Evolutionary conservation across 805 yeast species (phyloP).

Genomic region (Zygotorulaspora sp.): DNA sequence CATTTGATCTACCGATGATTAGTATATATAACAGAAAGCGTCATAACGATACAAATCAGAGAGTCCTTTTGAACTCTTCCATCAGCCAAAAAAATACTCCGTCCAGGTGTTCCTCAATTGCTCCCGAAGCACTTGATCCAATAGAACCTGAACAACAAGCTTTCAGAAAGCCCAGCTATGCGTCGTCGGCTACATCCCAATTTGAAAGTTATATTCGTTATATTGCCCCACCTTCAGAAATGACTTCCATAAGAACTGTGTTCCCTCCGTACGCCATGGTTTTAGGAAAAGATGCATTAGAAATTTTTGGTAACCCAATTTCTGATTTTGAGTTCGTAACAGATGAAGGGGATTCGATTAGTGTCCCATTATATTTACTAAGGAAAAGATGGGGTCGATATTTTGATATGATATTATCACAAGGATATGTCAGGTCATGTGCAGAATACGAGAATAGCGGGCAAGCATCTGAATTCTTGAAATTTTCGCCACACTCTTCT

Average conservation of each 20-base stretch:
- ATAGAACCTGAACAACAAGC: constrained; percentile 3
- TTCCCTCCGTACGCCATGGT: constrained; percentile 77
- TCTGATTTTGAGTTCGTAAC: constrained; percentile 71
- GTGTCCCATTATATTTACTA: constrained; percentile 55
- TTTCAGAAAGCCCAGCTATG: constrained; percentile 10
- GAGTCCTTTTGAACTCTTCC: constrained; percentile 2
- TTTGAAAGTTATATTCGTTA: constrained; percentile 72
- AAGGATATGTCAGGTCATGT: constrained; percentile 58
- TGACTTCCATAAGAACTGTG: constrained; percentile 62
- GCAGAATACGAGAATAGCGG: constrained; percentile 29
- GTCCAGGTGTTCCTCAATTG: constrained; percentile 4
- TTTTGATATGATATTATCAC: constrained; percentile 57
- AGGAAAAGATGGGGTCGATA: constrained; percentile 75
- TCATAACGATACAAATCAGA: constrained; percentile 14
- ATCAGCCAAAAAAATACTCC: not conserved
- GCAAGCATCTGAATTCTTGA: constrained; percentile 14
- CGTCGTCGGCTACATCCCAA: constrained; percentile 25
- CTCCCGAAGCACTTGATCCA: constrained; percentile 2
- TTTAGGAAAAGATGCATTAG: constrained; percentile 69
- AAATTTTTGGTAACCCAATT: constrained; percentile 55
- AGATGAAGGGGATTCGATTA: constrained; percentile 63
- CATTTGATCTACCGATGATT: constrained; percentile 52
- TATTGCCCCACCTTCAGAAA: constrained; percentile 65
- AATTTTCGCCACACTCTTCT: constrained; percentile 16
- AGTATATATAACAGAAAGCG: constrained; percentile 36